phyloP scores from a whole-genome alignment of 2,329 filamentous ascomycete species.

The Ophiostoma sp. region DNA sequence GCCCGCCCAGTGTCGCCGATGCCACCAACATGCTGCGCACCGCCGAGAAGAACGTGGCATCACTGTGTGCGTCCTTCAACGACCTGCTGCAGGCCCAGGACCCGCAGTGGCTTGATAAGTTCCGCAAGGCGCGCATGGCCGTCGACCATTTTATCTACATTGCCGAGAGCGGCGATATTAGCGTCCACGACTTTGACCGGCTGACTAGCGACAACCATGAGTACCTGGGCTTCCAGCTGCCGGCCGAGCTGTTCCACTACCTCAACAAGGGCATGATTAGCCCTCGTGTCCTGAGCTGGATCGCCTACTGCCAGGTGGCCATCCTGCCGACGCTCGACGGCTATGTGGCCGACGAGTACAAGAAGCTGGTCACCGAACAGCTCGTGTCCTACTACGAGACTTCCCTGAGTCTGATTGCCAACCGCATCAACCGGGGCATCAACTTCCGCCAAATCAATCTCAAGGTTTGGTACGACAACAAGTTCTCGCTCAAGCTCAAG shows the following conservation, averaged over 20 bases:
- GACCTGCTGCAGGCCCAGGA: constrained; percentile 74
- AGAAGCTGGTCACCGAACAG: constrained; percentile 71
- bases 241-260: constrained; percentile 88
- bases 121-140: constrained; percentile 79
- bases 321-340: constrained; percentile 85
- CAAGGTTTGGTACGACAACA: constrained; percentile 79
- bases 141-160: constrained; percentile 87
- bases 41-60: constrained; percentile 67
- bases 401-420: constrained; percentile 74
- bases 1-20: constrained; percentile 66
- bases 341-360: constrained; percentile 76
- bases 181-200: constrained; percentile 69
- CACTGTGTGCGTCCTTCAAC: constrained; percentile 73
- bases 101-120: constrained; percentile 79
- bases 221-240: constrained; percentile 85
- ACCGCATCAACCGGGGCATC: constrained; percentile 79
- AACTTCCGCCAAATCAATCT: constrained; percentile 75
- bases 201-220: constrained; percentile 83
- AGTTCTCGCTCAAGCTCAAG: constrained; percentile 67
- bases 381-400: constrained; percentile 74
- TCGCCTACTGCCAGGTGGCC: constrained; percentile 75
- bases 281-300: constrained; percentile 75
- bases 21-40: constrained; percentile 76
- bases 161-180: constrained; percentile 72
- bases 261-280: constrained; percentile 80